Evolutionary conservation across 202 grass and related monocot genomes (phyloP), one percentile per base, ranked within the genome.

Genomic region (Zoysia matrella): DNA sequence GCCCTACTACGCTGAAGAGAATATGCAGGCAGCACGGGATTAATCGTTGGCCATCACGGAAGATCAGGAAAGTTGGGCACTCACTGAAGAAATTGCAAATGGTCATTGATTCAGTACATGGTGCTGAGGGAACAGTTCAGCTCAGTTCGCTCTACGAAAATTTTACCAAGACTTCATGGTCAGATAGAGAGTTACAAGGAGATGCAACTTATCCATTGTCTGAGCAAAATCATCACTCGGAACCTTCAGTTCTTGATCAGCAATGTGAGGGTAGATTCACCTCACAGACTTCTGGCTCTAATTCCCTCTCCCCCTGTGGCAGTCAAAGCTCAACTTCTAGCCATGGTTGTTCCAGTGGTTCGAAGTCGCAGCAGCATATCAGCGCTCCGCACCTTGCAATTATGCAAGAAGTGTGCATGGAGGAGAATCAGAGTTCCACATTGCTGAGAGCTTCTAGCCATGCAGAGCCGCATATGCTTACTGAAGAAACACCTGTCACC

Each of bases 21-120:
- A 95, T 98, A 79, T 98, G 95, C 77, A 83, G 95, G 69, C 92
- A 93, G 56, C 90, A 98, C 16, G 95, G 95, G 48, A 95, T 98
- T 75, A 85, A 75, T 73, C 92, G 95, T 30, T 98, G 95, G 95
- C 95, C 95, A 58, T 98, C 95, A 55, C 85, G 92, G 55, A 98
- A 93, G 78, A 98, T 98, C 55, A 98, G 91, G 77, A 98, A 95
- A 87, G 92, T 98, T 52, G 90, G 89, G 36, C 95, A 91, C 71
- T 95, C 95, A 7, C 86, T 98, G 60, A 89, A 89, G 82, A 98
- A 95, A 86, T 67, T 98, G 82, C 95, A 95, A 77, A 84, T 93
- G 79, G 92, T 98, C 40, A 93, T 98, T 71, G 85, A 98, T 84
- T 95, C 95, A 0, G 92, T 95, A 55, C 92, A 95, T 52, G 90